Conservation (phyloP, 495 filamentous ascomycete species). For the Lophium mytilinum region DNA sequence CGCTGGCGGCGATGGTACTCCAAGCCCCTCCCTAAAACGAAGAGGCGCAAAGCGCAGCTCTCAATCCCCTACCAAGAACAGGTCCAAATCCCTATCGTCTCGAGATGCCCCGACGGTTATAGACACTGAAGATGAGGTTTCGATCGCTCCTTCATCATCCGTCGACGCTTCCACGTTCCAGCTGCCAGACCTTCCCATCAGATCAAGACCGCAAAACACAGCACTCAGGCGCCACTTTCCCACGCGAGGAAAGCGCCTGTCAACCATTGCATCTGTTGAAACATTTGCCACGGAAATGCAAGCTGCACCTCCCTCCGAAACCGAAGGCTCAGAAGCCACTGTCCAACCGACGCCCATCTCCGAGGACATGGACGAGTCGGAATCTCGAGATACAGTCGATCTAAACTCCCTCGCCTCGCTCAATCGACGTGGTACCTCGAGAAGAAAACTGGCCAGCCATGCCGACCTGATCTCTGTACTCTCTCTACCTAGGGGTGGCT, state of each 20-base stretch:
- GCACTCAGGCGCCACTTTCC: conserved; percentile 27
- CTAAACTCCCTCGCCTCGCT: conserved; percentile 8
- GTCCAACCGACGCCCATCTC: neutral
- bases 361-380: conserved; percentile 13
- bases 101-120: conserved; percentile 7
- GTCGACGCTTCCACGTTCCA: conserved; percentile 22
- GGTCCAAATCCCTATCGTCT: conserved; percentile 5
- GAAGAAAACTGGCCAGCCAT: conserved; percentile 78
- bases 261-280: conserved; percentile 34
- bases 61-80: conserved; percentile 31
- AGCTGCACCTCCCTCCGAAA: conserved; percentile 17
- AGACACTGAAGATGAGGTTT: conserved; percentile 13
- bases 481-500: conserved; percentile 52
- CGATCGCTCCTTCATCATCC: conserved; percentile 25
- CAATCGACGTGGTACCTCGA: conserved; percentile 40
- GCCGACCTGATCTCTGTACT: conserved; percentile 89
- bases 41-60: conserved; percentile 25
- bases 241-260: conserved; percentile 30
- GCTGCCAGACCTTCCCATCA: conserved; percentile 3
- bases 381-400: conserved; percentile 21
- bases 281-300: conserved; percentile 26
- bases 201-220: conserved; percentile 3
- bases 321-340: conserved; percentile 24
- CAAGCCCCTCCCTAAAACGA: conserved; percentile 25
- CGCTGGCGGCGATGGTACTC: conserved; percentile 1